Conservation (phyloP, 2,329 filamentous ascomycete genomes). For the Xylariaceae sp. region DNA sequence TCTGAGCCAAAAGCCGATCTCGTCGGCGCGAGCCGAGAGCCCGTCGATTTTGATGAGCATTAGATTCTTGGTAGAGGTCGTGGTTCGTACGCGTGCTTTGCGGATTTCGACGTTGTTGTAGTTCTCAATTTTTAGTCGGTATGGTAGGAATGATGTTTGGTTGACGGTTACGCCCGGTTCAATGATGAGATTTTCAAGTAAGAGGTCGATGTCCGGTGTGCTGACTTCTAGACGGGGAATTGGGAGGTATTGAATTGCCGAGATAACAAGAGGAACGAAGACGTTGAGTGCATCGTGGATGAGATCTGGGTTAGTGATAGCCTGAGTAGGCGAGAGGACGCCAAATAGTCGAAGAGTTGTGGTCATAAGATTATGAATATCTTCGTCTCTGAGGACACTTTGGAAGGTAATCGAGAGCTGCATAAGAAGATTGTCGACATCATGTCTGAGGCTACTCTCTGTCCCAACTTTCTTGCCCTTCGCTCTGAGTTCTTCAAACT, state of each 20-base stretch:
- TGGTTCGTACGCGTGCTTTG: constrained; percentile 69
- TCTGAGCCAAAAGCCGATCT: constrained; percentile 86
- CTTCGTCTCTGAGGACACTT: constrained; percentile 66
- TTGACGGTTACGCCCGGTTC: constrained; percentile 85
- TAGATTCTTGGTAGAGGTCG: constrained; percentile 62
- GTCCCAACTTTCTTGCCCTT: constrained; percentile 61
- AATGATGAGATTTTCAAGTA: constrained; percentile 86
- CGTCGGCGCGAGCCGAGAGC: constrained; percentile 76
- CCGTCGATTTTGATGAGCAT: constrained; percentile 78
- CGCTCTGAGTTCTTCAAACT: constrained; percentile 47
- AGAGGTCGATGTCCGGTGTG: constrained; percentile 75
- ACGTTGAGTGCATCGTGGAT: constrained; percentile 73
- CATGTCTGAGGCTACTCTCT: constrained; percentile 65
- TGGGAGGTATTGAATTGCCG: constrained; percentile 79
- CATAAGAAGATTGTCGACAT: constrained; percentile 67
- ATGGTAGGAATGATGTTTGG: constrained; percentile 83
- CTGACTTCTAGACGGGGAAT: constrained; percentile 88
- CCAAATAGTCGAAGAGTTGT: constrained; percentile 65
- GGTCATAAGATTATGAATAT: constrained; percentile 64
- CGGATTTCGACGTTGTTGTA: constrained; percentile 83
- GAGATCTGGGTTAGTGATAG: constrained; percentile 65
- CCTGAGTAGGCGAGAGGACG: constrained; percentile 63
- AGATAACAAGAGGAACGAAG: constrained; percentile 73
- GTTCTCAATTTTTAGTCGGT: constrained; percentile 74
- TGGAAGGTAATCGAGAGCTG: constrained; percentile 65